A percentile compares a stretch with the other conserved stretches of the same genome.
phyloP scores from a whole-genome alignment of 352 stramenopile species.

The Pythium periplocum region DNA sequence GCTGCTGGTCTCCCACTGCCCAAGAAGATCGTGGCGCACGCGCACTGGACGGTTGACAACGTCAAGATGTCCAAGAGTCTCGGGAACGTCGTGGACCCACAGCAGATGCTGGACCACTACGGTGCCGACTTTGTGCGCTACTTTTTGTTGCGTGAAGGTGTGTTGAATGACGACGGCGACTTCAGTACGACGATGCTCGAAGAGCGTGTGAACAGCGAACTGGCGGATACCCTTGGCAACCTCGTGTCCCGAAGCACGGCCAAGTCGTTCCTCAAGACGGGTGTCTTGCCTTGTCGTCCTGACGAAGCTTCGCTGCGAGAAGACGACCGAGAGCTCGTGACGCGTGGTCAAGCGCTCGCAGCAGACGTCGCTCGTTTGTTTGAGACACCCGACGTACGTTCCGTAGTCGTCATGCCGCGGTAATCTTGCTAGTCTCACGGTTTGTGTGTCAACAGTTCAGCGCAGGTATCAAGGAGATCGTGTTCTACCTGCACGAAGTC shows the following conservation, averaged over 20 bases:
- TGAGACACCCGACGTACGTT: conserved; percentile 64
- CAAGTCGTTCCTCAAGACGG: conserved; percentile 54
- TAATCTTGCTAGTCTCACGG: conserved; percentile 1
- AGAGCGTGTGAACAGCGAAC: conserved; percentile 95
- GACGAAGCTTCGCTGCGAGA: conserved; percentile 18
- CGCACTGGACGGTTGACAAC: conserved; percentile 97
- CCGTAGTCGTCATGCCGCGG: not conserved
- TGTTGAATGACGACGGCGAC: conserved; percentile 94
- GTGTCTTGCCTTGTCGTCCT: conserved; percentile 37
- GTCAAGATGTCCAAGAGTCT: conserved; percentile 99
- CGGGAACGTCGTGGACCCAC: conserved; percentile 97
- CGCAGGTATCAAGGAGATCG: conserved; percentile 59
- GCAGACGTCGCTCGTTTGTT: conserved; percentile 44
- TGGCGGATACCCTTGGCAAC: conserved; percentile 89
- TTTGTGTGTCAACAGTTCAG: conserved; percentile 44
- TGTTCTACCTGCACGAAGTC: conserved; percentile 79
- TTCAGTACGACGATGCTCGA: conserved; percentile 85
- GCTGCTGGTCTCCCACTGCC: conserved; percentile 89
- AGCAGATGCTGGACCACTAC: conserved; percentile 90
- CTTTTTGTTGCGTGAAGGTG: conserved; percentile 87
- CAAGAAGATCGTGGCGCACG: conserved; percentile 95
- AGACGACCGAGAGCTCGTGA: conserved; percentile 53
- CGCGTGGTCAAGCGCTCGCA: conserved; percentile 41
- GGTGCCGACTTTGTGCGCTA: conserved; percentile 93
- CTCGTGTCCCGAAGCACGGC: conserved; percentile 72